A percentile compares a stretch with the other conserved stretches of the same genome.
Conservation (phyloP, 2,329 filamentous ascomycete genomes). For the Pezicula carpinea region DNA sequence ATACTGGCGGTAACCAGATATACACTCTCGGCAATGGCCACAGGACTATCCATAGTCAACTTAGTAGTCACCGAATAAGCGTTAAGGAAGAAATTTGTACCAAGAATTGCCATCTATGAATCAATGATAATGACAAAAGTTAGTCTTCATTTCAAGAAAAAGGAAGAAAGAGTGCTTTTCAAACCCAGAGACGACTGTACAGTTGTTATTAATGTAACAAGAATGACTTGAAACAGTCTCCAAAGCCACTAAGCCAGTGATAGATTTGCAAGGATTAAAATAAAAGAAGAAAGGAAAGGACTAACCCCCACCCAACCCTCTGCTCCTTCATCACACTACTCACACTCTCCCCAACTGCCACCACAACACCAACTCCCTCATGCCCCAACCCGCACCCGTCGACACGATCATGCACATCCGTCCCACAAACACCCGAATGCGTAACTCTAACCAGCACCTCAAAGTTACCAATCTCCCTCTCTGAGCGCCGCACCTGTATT, state of each 20-base stretch:
- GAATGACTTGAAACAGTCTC: no score
- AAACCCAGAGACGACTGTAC: no score
- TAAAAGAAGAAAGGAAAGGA: slow-evolving; percentile 18
- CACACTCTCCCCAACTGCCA: slow-evolving; percentile 53
- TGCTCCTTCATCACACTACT: slow-evolving; percentile 51
- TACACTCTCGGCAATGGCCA: slow-evolving; percentile 5
- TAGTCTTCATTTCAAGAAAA: neutral
- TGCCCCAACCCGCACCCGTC: slow-evolving; percentile 52
- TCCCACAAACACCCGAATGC: slow-evolving; percentile 61
- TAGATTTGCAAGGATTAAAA: neutral
- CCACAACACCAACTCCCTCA: slow-evolving; percentile 64
- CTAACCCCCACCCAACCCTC: slow-evolving; percentile 40
- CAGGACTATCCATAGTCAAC: slow-evolving; percentile 11
- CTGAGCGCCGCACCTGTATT: slow-evolving; percentile 4
- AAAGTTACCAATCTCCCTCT: slow-evolving; percentile 3
- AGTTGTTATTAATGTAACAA: no score
- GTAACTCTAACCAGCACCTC: slow-evolving; percentile 54
- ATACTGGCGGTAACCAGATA: slow-evolving; percentile 7
- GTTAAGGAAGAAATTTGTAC: neutral
- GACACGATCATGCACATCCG: slow-evolving; percentile 36
- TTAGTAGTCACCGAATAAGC: no score
- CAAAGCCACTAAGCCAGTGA: no score
- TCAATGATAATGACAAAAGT: no score
- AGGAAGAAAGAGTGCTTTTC: neutral
- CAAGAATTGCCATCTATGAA: slow-evolving; percentile 8